A percentile compares a stretch with the other conserved stretches of the same genome.
These are phyloP conservation scores for Triticum urartu DNA, from an alignment of 176 grass and related monocot species.

Conservation along the genomic window DNA sequence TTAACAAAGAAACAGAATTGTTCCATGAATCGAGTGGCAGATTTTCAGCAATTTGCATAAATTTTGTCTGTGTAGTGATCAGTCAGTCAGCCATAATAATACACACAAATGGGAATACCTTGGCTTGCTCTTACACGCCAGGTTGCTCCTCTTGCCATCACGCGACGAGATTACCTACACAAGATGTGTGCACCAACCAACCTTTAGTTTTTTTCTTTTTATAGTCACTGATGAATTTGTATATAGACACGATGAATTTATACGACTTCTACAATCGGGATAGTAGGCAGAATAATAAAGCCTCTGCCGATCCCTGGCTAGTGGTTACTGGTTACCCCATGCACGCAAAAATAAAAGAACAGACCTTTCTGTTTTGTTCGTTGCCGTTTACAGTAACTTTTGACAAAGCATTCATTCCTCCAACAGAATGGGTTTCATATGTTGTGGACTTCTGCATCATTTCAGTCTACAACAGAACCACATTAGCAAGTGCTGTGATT, in stretches of 20 bases:
- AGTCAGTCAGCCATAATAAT: neutral
- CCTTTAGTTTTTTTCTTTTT: neutral
- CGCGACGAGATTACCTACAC: neutral
- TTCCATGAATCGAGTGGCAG: neutral
- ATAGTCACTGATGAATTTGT: neutral
- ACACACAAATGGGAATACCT: constrained; percentile 15
- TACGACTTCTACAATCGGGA: neutral
- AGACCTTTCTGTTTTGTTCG: constrained; percentile 38
- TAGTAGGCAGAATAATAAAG: neutral
- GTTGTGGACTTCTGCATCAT: constrained; percentile 17
- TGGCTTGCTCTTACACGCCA: constrained; percentile 40
- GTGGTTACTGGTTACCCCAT: neutral
- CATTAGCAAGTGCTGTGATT: neutral
- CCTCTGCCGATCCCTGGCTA: neutral
- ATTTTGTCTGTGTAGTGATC: neutral
- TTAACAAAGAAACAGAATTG: neutral
- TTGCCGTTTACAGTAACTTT: constrained; percentile 2
- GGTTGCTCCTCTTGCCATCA: neutral
- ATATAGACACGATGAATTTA: neutral
- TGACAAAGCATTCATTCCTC: constrained; percentile 2
- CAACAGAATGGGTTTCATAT: neutral
- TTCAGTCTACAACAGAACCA: constrained; percentile 25
- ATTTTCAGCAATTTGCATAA: neutral
- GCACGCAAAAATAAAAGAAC: neutral
- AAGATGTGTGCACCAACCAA: neutral